phyloP scores from a whole-genome alignment of 2,329 filamentous ascomycete species.

The Drechslerella dactyloides region DNA sequence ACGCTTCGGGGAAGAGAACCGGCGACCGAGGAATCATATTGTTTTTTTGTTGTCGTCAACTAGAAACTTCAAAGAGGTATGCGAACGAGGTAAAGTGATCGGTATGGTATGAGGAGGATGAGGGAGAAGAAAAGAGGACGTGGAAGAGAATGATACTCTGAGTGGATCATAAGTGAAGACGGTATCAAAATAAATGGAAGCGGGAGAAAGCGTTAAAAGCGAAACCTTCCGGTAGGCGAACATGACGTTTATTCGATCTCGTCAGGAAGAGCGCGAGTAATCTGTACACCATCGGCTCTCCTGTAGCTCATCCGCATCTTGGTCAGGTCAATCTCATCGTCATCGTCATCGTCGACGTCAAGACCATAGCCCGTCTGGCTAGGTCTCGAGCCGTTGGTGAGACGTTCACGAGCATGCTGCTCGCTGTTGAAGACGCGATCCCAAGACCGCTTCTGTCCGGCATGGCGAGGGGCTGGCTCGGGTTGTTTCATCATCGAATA shows the following conservation, averaged over 20 bases:
- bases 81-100: neutral
- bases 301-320: conserved; percentile 55
- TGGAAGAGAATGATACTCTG: conserved; percentile 9
- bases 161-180: neutral
- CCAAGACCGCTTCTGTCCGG: conserved; percentile 54
- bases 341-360: conserved; percentile 52
- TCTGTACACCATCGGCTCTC: conserved; percentile 55
- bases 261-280: conserved; percentile 53
- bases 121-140: conserved; percentile 34
- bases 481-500: conserved; percentile 52
- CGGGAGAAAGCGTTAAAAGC: neutral
- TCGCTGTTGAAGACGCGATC: conserved; percentile 54
- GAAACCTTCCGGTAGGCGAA: neutral
- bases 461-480: conserved; percentile 47
- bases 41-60: conserved; percentile 46
- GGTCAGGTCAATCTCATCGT: conserved; percentile 54
- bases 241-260: conserved; percentile 48
- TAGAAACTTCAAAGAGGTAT: conserved; percentile 29
- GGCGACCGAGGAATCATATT: conserved; percentile 33
- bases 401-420: conserved; percentile 53
- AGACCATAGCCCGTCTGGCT: conserved; percentile 47
- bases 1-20: conserved; percentile 33
- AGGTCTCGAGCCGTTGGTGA: conserved; percentile 54
- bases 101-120: conserved; percentile 8
- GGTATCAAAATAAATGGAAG: neutral